phyloP scores from a whole-genome alignment of 2,329 filamentous ascomycete species.

The Lachnellula cervina region DNA sequence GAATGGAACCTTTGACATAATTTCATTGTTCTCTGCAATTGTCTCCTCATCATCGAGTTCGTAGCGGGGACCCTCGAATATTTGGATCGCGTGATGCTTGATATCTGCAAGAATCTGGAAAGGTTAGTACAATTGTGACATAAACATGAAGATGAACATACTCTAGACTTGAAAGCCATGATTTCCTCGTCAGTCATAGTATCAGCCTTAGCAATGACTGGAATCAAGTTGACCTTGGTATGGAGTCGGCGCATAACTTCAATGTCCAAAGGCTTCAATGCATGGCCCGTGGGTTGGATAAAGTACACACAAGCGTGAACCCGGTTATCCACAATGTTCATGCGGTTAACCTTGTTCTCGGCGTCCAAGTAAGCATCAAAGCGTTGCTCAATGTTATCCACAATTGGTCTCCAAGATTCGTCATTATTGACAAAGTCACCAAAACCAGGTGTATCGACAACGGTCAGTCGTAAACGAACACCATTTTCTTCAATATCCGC shows the following conservation, averaged over 20 bases:
- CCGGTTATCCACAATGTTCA: conserved; percentile 99
- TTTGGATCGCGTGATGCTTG: conserved; percentile 94
- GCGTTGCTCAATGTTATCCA: conserved; percentile 99
- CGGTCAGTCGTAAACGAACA: conserved; percentile 89
- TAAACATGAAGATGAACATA: conserved; percentile 47
- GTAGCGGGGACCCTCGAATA: conserved; percentile 97
- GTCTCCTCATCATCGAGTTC: conserved; percentile 99
- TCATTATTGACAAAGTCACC: conserved; percentile 99
- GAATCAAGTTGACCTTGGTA: conserved; percentile 99
- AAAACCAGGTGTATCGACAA: conserved; percentile 96
- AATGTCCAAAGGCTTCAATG: conserved; percentile 95
- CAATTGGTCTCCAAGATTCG: conserved; percentile 97
- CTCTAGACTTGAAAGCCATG: conserved; percentile 87
- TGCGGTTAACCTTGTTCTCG: conserved; percentile 99
- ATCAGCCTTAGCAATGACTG: conserved; percentile 97
- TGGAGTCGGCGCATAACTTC: conserved; percentile 99
- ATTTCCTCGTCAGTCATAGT: conserved; percentile 98
- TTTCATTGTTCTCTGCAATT: conserved; percentile 99
- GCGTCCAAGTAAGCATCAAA: conserved; percentile 98
- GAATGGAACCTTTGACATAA: conserved; percentile 99
- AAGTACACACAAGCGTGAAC: conserved; percentile 99
- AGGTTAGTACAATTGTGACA: conserved; percentile 10
- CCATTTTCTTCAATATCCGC: conserved; percentile 98
- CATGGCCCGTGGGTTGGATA: conserved; percentile 98
- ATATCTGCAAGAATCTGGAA: conserved; percentile 93